phyloP scores from a whole-genome alignment of 1,139 yeast genomes.

The Yamadazyma blattariae region DNA sequence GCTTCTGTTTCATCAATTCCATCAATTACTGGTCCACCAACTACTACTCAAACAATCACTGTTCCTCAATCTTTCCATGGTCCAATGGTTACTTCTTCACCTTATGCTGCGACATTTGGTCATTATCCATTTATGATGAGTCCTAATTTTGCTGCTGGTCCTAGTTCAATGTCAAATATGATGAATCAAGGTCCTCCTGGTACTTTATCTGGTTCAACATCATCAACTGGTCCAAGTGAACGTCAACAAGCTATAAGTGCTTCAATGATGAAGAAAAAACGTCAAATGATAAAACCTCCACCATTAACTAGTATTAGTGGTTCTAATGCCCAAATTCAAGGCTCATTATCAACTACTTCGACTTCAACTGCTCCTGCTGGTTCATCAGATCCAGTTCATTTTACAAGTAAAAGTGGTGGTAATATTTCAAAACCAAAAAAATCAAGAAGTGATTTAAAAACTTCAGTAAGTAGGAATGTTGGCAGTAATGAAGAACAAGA shows the following conservation, averaged over 20 bases:
- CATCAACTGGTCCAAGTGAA: constrained; percentile 2
- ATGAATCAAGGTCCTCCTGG: too few relatives aligned
- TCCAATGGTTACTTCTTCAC: constrained; percentile 4
- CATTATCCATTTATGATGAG: constrained; percentile 6
- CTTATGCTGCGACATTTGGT: constrained; percentile 2
- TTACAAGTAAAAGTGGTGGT: constrained; percentile 1
- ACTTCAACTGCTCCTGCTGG: constrained; percentile 2
- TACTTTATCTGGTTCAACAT: too few relatives aligned
- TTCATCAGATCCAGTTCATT: constrained; percentile 2
- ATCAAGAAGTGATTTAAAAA: neutral
- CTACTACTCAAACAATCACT: constrained; percentile 8
- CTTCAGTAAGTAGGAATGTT: neutral
- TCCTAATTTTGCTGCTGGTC: constrained; percentile 1
- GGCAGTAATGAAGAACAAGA: neutral
- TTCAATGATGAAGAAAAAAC: constrained; percentile 15
- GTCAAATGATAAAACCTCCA: constrained; percentile 11
- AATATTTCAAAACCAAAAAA: constrained; percentile 4
- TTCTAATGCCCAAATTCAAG: too few relatives aligned
- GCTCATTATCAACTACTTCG: too few relatives aligned
- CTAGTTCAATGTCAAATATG: too few relatives aligned
- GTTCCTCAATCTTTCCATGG: constrained; percentile 6
- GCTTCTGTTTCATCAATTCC: constrained; percentile 2
- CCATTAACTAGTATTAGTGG: neutral
- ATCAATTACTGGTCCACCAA: constrained; percentile 7
- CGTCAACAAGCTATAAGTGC: constrained; percentile 15